These are phyloP conservation scores for Luvunga scandens DNA, from an alignment of 345 rosid genomes.

Conservation along the genomic window DNA sequence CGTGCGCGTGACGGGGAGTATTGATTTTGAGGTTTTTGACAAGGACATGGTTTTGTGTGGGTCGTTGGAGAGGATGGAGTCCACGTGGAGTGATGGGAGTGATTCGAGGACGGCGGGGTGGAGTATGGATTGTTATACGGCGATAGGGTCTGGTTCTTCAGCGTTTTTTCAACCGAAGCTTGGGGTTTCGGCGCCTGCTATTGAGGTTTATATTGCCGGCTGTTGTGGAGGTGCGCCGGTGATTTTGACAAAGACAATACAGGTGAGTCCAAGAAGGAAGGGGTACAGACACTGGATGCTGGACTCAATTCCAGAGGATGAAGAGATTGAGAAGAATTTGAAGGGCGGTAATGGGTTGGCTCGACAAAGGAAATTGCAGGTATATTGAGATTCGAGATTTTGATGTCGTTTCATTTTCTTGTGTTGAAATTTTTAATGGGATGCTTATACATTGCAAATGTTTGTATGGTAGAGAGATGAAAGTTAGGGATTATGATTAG, in stretches of 20 bases:
- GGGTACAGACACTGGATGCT: constrained; percentile 46
- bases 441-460: not conserved
- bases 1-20: constrained; percentile 72
- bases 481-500: not conserved
- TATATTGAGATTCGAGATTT: constrained; percentile 16
- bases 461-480: not conserved
- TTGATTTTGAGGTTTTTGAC: constrained; percentile 74
- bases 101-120: constrained; percentile 59
- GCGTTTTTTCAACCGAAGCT: constrained; percentile 58
- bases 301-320: constrained; percentile 89
- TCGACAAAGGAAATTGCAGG: constrained; percentile 53
- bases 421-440: not conserved
- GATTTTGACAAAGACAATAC: constrained; percentile 75
- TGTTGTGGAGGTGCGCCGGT: constrained; percentile 85
- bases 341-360: constrained; percentile 30
- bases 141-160: constrained; percentile 41
- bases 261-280: constrained; percentile 68
- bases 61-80: constrained; percentile 71
- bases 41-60: constrained; percentile 69
- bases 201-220: constrained; percentile 89
- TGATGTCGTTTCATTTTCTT: not conserved
- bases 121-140: constrained; percentile 75
- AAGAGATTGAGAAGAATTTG: constrained; percentile 58
- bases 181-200: constrained; percentile 61
- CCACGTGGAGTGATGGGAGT: constrained; percentile 48